phyloP scores from a whole-genome alignment of 805 yeast species.

The Yueomyces sp. region DNA sequence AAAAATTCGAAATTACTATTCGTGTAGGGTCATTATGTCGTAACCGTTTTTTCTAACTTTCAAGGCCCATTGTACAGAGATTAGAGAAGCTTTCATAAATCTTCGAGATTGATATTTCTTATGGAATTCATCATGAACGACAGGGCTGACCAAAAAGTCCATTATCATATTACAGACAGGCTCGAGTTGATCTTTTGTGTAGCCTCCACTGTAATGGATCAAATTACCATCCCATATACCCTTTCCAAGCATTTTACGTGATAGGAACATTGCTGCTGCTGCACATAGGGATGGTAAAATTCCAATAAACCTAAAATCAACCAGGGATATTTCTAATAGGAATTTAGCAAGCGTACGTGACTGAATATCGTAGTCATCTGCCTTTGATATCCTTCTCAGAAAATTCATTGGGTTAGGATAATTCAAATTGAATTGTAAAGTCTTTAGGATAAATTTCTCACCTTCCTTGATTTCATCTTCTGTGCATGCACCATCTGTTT shows the following conservation, averaged over 20 bases:
- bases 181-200: constrained; percentile 55
- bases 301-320: constrained; percentile 70
- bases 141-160: constrained; percentile 66
- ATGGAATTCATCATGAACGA: constrained; percentile 83
- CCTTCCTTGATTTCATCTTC: constrained; percentile 79
- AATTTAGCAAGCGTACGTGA: constrained; percentile 85
- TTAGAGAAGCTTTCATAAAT: constrained; percentile 72
- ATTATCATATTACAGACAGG: constrained; percentile 64
- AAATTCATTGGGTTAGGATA: constrained; percentile 92
- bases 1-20: constrained; percentile 2
- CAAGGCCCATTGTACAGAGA: constrained; percentile 77
- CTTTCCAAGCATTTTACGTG: constrained; percentile 62
- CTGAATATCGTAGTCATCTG: constrained; percentile 85
- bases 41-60: constrained; percentile 29
- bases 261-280: constrained; percentile 81
- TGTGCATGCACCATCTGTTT: constrained; percentile 71
- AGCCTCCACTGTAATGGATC: constrained; percentile 86
- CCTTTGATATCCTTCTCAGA: constrained; percentile 80
- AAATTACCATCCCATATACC: constrained; percentile 76
- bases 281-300: constrained; percentile 70
- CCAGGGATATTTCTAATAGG: constrained; percentile 63
- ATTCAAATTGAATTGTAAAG: constrained; percentile 61
- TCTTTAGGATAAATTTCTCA: constrained; percentile 66
- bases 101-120: constrained; percentile 84
- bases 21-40: constrained; percentile 28